Evolutionary conservation across 352 stramenopile genomes (phyloP), one percentile per base, ranked within the genome.

Genomic region (Globisporangium mamillatum): DNA sequence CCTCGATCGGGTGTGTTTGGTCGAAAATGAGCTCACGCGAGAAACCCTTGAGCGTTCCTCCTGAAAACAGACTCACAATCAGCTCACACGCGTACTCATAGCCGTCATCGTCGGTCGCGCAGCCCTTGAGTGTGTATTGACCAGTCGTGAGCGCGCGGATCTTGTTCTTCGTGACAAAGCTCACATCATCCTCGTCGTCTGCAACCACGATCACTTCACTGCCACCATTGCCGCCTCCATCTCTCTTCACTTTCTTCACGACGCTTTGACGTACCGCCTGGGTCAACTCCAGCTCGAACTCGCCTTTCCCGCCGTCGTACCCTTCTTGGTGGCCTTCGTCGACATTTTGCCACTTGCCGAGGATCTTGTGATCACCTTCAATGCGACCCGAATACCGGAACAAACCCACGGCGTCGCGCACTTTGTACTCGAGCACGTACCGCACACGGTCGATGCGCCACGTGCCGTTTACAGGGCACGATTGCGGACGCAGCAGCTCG

Each of bases 81-180:
- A 91, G 70, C 67, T 84, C 72, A 34, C 86, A 90, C 14, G 75
- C 78, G 70, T 92, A 92, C 62, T 92, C 82, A 72, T 92, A 92
- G 12, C 82, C 84, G 24, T 92, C 84, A 12, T 75, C 72, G 53
- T 92, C 84, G 24, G 77, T 89, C 4, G 82, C 81, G n/a, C 78
- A 77, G 6, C 84, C 84, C 32, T 82, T 83, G 4, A 92, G 69
- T 53, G 71, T 69, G 69, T 85, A 92, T 14, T 70, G 48, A 9
- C 84, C 84, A 1, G 79, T 82, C 10, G 84, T 92, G 6, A 92
- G 75, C 16, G 74, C 73, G 8, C 59, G 60, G 16, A 88, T 80
- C 9, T 54, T 54, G 50, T 64, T 24, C 10, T 44, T 24, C 24
- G 53, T 68, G 53, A 56, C 36, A 4, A 25, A 25, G 3, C 12